Conservation (phyloP, 805 yeast species). For the Lachancea fermentati region DNA sequence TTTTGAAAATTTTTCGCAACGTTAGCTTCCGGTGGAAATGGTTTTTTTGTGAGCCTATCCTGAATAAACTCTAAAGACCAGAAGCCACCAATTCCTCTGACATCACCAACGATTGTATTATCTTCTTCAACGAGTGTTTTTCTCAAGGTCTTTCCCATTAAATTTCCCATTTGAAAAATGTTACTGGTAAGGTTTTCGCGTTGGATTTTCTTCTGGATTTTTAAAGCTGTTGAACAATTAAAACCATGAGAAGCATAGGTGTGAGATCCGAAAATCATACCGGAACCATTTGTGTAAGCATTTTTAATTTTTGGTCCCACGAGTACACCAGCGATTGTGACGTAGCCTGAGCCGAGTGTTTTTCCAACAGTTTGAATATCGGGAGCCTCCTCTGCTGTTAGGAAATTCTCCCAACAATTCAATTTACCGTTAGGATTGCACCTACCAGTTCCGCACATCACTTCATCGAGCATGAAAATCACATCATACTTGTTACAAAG, state of each 20-base stretch:
- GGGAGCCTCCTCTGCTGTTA: constrained; percentile 37
- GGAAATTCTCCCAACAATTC: constrained; percentile 43
- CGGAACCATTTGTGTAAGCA: constrained; percentile 37
- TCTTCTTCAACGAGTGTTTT: constrained; percentile 31
- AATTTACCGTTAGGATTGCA: constrained; percentile 38
- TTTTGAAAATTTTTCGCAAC: constrained; percentile 35
- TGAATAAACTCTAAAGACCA: constrained; percentile 54
- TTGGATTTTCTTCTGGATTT: constrained; percentile 40
- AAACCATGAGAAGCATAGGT: constrained; percentile 46
- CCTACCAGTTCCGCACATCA: constrained; percentile 55
- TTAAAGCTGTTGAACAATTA: constrained; percentile 42
- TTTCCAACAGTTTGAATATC: constrained; percentile 47
- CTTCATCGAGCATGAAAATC: constrained; percentile 47
- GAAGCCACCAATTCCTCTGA: constrained; percentile 60
- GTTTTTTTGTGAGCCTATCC: constrained; percentile 45
- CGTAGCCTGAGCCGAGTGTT: constrained; percentile 45
- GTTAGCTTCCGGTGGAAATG: constrained; percentile 36
- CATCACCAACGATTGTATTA: constrained; percentile 47
- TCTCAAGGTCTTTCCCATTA: constrained; percentile 37
- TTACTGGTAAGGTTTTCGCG: constrained; percentile 36
- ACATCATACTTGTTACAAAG: constrained; percentile 49
- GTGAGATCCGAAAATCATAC: constrained; percentile 41
- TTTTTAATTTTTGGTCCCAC: constrained; percentile 38
- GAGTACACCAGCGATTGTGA: constrained; percentile 45
- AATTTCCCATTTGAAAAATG: constrained; percentile 39